These are phyloP conservation scores for Xylaria curta DNA, from an alignment of 495 filamentous ascomycete genomes.

Conservation along the genomic window DNA sequence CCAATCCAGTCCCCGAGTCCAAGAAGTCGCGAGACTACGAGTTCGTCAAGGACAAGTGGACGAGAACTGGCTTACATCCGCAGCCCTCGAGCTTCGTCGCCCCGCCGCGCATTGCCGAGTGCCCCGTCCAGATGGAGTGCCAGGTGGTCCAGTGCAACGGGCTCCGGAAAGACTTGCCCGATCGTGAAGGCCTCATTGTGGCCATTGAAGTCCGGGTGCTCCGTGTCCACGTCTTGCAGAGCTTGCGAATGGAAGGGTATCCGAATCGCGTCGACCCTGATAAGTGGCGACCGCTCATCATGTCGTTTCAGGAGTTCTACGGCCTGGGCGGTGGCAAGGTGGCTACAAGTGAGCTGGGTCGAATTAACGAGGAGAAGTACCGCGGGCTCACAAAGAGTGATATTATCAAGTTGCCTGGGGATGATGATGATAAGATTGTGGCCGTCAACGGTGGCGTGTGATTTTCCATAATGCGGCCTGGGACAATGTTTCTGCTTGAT, in stretches of 20 bases:
- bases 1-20: constrained; percentile 35
- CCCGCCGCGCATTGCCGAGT: constrained; percentile 45
- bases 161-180: constrained; percentile 43
- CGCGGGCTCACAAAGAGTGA: constrained; percentile 39
- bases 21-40: constrained; percentile 41
- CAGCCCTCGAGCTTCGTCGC: constrained; percentile 41
- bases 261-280: constrained; percentile 52
- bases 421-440: constrained; percentile 32
- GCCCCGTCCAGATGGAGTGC: constrained; percentile 52
- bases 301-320: constrained; percentile 52
- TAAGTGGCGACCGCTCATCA: constrained; percentile 50
- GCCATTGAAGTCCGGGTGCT: constrained; percentile 46
- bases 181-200: constrained; percentile 33
- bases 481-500: neutral
- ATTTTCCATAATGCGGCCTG: constrained; percentile 5
- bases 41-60: constrained; percentile 53
- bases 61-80: constrained; percentile 42
- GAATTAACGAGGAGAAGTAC: constrained; percentile 48
- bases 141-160: constrained; percentile 42
- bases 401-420: constrained; percentile 32
- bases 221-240: constrained; percentile 13
- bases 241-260: constrained; percentile 41
- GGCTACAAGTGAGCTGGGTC: constrained; percentile 37
- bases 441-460: constrained; percentile 16
- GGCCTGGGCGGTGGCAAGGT: constrained; percentile 41